A percentile compares a stretch with the other conserved stretches of the same genome.
These are phyloP conservation scores for Argentina anserina DNA, from an alignment of 306 rosid species.

Conservation along the genomic window DNA sequence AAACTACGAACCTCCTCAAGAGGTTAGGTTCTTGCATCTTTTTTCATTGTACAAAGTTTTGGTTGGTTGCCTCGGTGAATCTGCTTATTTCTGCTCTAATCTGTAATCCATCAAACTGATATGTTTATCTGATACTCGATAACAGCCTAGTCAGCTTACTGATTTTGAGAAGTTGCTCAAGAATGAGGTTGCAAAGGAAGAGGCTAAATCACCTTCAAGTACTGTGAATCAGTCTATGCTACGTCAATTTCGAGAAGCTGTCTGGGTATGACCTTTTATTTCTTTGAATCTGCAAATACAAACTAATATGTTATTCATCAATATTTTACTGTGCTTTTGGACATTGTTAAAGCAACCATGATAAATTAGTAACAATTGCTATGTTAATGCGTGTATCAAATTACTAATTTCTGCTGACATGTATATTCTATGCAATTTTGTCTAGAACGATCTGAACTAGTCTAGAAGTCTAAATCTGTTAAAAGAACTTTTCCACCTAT, in stretches of 20 bases:
- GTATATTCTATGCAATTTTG: too few relatives aligned
- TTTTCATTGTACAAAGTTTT: slow-evolving; percentile 18
- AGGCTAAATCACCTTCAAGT: slow-evolving; percentile 42
- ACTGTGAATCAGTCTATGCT: slow-evolving; percentile 35
- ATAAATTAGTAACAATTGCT: not conserved
- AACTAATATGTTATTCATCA: not conserved
- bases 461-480: not conserved
- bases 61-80: slow-evolving; percentile 3
- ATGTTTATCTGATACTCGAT: slow-evolving; percentile 19
- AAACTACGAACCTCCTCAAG: slow-evolving; percentile 54
- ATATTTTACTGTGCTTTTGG: not conserved
- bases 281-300: not conserved
- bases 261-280: slow-evolving; percentile 65
- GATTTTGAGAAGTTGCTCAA: slow-evolving; percentile 65
- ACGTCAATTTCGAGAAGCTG: slow-evolving; percentile 78
- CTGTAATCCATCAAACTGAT: not conserved
- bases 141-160: slow-evolving; percentile 40
- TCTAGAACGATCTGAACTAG: not conserved
- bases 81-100: slow-evolving; percentile 1
- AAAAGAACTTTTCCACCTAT: not conserved
- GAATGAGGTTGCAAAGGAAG: slow-evolving; percentile 47
- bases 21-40: slow-evolving; percentile 57
- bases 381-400: not conserved
- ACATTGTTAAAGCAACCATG: not conserved
- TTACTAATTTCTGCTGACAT: not conserved